Base-by-base conservation (phyloP, 768 basidiomycete species). In the Collybia sp. region DNA sequence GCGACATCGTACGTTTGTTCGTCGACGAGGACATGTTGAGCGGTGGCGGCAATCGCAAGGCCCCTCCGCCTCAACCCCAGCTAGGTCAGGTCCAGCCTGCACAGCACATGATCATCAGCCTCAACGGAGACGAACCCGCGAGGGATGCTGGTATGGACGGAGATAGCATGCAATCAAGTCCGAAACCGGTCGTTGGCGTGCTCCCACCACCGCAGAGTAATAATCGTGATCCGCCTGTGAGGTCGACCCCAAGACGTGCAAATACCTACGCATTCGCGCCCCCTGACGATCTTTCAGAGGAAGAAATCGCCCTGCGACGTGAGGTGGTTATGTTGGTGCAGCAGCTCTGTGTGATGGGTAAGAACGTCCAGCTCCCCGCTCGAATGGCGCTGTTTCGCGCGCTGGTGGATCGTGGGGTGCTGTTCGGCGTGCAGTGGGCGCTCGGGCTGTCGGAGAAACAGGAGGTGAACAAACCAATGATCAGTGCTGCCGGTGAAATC, bases 351-450 rank as follows among this genome's bases (percentile, higher is more conserved):
- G 75, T 85, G 46, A 94, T 99, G 89, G 93, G 90, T 48, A 99
- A 98, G 76, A 93, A 93, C 59, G 86, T 97, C 8, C 95, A 97
- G 61, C 74, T 96, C 13, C 85, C 88, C 12, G 79, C 86, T 12
- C 87, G 96, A 32, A 75, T 94, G 62, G 70, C 80, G 2, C 78
- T 98, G 9, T 98, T 95, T 68, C 84, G 92, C 40, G 75, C 82
- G 6, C 77, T 98, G 17, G 82, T 94, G 42, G 93, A 96, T 50
- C 80, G 87, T 5, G 95, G 93, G 1, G 75, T 98, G 37, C 71
- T 98, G 2, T 87, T 86, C 52, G 88, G 88, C n/a, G 81, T 94
- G 12, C 91, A 96, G 58, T 95, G 92, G 89, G 93, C 92, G 1
- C 75, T 97, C 40, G 69, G 71, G n/a, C 74, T 85, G 25, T 64